Percentiles rank a stretch among this genome's conserved stretches.
Conservation (phyloP, 352 stramenopile species). For the Albugo candida region DNA sequence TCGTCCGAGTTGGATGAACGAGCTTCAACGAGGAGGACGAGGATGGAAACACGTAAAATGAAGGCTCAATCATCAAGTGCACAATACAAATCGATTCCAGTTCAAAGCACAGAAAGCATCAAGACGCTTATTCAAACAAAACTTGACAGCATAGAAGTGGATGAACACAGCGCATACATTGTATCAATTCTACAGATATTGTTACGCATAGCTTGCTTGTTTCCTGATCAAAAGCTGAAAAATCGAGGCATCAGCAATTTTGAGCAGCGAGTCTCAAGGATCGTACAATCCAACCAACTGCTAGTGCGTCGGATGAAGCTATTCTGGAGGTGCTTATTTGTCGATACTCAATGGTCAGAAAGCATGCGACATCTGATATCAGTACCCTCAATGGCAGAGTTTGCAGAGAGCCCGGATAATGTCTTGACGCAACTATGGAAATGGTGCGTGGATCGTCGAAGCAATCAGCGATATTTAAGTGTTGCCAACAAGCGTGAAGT, state of each 20-base stretch:
- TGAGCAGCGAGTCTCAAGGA: conserved; percentile 15
- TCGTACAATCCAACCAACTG: conserved; percentile 26
- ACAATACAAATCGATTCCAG: no score
- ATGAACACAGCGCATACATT: not conserved
- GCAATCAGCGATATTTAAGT: conserved; percentile 53
- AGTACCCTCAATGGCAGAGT: conserved; percentile 28
- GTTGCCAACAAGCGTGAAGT: conserved; percentile 51
- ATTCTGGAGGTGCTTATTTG: conserved; percentile 47
- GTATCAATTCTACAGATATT: conserved; percentile 17
- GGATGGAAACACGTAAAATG: no score
- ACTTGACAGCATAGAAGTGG: not conserved
- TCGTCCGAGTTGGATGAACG: no score
- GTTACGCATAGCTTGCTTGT: conserved; percentile 28
- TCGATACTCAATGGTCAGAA: conserved; percentile 11
- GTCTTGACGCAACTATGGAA: conserved; percentile 66
- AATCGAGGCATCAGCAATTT: conserved; percentile 20
- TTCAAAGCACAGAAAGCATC: no score
- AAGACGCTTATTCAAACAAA: no score
- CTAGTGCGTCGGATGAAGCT: conserved; percentile 76
- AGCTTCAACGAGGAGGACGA: no score
- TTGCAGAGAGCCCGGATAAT: conserved; percentile 24
- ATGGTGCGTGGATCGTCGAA: conserved; percentile 71
- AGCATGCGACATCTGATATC: conserved; percentile 8
- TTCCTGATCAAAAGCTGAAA: conserved; percentile 41
- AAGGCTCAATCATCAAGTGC: no score